phyloP scores from a whole-genome alignment of 2,329 filamentous ascomycete genomes.

The Diaporthe humulicola region DNA sequence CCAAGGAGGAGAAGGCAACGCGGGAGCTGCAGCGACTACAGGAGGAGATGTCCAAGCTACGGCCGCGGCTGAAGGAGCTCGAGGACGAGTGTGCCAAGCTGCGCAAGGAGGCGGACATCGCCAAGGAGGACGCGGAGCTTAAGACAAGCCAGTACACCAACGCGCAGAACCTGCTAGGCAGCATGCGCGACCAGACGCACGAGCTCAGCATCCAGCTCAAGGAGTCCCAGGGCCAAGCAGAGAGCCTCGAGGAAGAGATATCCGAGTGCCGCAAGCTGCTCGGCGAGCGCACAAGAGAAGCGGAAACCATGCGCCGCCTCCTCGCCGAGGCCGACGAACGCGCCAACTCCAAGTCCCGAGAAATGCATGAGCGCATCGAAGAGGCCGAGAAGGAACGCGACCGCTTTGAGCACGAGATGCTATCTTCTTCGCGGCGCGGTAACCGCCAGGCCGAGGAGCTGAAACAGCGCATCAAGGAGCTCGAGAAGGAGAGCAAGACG shows the following conservation, averaged over 20 bases:
- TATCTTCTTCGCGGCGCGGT: slow-evolving; percentile 79
- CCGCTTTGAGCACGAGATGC: slow-evolving; percentile 90
- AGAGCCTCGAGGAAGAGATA: slow-evolving; percentile 92
- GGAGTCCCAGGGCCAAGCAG: slow-evolving; percentile 84
- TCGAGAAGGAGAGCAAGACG: slow-evolving; percentile 81
- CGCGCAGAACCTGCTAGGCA: slow-evolving; percentile 86
- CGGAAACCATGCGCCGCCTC: slow-evolving; percentile 92
- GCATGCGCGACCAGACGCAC: slow-evolving; percentile 91
- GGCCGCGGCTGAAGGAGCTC: slow-evolving; percentile 72
- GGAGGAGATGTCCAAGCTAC: slow-evolving; percentile 78
- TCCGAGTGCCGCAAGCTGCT: slow-evolving; percentile 89
- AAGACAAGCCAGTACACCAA: slow-evolving; percentile 89
- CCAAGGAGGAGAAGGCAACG: slow-evolving; percentile 77
- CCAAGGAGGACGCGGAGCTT: slow-evolving; percentile 85
- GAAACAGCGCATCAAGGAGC: slow-evolving; percentile 81
- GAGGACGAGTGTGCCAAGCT: slow-evolving; percentile 81
- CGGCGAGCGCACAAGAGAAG: slow-evolving; percentile 89
- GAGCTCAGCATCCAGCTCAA: slow-evolving; percentile 94
- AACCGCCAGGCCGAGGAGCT: slow-evolving; percentile 90
- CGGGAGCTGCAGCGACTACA: slow-evolving; percentile 79
- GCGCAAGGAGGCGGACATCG: slow-evolving; percentile 73
- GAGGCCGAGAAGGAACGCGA: slow-evolving; percentile 94
- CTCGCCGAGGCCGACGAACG: slow-evolving; percentile 88
- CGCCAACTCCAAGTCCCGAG: slow-evolving; percentile 84
- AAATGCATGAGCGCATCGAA: slow-evolving; percentile 91